Conservation (phyloP, 495 filamentous ascomycete species). For the Xylaria flabelliformis region DNA sequence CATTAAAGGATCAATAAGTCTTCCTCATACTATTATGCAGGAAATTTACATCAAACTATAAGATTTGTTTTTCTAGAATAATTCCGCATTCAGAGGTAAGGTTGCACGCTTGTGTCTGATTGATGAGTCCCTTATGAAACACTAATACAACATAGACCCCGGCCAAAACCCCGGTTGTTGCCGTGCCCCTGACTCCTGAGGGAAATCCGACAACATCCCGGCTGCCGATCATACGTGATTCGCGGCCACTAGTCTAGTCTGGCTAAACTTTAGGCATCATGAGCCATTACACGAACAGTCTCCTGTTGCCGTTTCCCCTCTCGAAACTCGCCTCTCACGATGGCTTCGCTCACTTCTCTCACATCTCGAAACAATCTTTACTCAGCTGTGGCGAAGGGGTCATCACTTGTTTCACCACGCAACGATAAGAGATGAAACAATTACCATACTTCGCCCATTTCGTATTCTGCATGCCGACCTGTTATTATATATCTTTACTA, state of each 20-base stretch:
- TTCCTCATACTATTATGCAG: neutral
- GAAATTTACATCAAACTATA: neutral
- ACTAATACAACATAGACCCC: slow-evolving; percentile 28
- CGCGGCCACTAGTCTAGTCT: neutral
- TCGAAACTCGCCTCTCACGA: slow-evolving; percentile 1
- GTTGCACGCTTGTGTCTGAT: slow-evolving; percentile 13
- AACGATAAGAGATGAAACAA: slow-evolving; percentile 15
- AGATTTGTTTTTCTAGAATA: slow-evolving; percentile 4
- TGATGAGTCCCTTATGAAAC: slow-evolving; percentile 11
- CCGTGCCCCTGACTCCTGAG: slow-evolving; percentile 29
- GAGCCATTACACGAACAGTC: neutral
- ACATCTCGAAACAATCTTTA: slow-evolving; percentile 10
- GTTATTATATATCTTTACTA: neutral
- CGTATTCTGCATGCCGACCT: slow-evolving; percentile 13
- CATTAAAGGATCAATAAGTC: neutral
- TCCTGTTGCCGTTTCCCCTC: slow-evolving; percentile 27
- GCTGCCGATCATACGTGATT: slow-evolving; percentile 38
- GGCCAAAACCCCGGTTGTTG: slow-evolving; percentile 29
- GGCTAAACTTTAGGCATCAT: neutral
- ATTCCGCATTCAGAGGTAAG: slow-evolving; percentile 4
- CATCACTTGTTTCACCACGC: slow-evolving; percentile 36
- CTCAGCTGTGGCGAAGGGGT: slow-evolving; percentile 19
- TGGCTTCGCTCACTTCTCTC: slow-evolving; percentile 4
- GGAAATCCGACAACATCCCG: slow-evolving; percentile 29
- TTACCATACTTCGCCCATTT: slow-evolving; percentile 5